Evolutionary conservation across 495 filamentous ascomycete genomes (phyloP).

Genomic region (Penicillium lagena): DNA sequence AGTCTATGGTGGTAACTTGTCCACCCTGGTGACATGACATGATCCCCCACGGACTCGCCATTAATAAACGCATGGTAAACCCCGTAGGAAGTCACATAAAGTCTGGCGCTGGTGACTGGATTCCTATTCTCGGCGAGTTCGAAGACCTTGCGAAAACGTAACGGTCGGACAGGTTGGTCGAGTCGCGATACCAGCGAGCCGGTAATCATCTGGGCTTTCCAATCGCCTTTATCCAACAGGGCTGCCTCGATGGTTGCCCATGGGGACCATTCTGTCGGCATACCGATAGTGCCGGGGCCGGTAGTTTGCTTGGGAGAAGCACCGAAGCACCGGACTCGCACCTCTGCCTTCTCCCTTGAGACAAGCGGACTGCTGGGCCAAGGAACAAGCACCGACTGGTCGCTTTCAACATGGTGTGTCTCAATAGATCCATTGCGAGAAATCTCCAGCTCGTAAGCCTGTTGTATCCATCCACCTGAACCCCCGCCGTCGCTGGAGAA

Average conservation of each 20-base stretch:
- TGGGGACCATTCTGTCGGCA: constrained; percentile 1
- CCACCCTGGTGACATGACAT: constrained; percentile 35
- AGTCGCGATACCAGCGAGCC: not conserved
- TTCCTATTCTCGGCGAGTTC: not conserved
- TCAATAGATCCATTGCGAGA: not conserved
- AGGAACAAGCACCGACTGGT: constrained; percentile 1
- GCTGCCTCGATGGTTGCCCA: constrained; percentile 8
- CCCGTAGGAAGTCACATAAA: constrained; percentile 7
- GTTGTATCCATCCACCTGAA: constrained; percentile 1
- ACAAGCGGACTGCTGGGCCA: constrained; percentile 3
- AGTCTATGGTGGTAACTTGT: constrained; percentile 39
- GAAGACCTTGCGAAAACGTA: constrained; percentile 1
- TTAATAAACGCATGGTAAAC: constrained; percentile 7
- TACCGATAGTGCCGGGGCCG: not conserved
- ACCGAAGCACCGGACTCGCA: constrained; percentile 2
- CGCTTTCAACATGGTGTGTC: not conserved
- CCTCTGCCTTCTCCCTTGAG: not conserved
- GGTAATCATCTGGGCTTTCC: constrained; percentile 4
- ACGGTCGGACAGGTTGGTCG: constrained; percentile 3
- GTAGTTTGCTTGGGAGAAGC: not conserved
- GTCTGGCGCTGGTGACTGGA: not conserved
- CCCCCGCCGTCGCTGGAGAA: too few relatives aligned
- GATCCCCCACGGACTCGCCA: constrained; percentile 3
- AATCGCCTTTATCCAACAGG: constrained; percentile 3
- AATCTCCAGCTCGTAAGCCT: constrained; percentile 4